A percentile compares a stretch with the other conserved stretches of the same genome.
Conservation (phyloP, 2,329 filamentous ascomycete species). For the Epichloe aotearoae region DNA sequence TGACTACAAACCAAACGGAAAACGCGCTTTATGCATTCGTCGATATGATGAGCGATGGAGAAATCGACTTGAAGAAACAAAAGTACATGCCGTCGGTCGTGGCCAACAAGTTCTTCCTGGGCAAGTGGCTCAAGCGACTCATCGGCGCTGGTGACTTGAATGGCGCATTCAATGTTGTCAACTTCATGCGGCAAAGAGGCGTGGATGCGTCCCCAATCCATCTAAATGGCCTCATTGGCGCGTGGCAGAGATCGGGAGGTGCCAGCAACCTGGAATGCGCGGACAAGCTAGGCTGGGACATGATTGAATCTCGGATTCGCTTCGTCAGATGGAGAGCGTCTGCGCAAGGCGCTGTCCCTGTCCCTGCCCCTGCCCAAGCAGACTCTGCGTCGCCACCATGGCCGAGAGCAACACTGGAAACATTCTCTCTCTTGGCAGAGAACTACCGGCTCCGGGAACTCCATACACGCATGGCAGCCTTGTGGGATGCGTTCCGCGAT, state of each 20-base stretch:
- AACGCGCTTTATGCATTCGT: conserved; percentile 66
- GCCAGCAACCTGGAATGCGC: conserved; percentile 43
- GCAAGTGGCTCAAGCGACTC: conserved; percentile 77
- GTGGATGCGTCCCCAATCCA: conserved; percentile 60
- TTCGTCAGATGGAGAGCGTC: conserved; percentile 39
- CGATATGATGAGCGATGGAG: conserved; percentile 69
- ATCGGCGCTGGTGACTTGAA: conserved; percentile 59
- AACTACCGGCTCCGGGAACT: conserved; percentile 54
- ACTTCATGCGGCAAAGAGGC: conserved; percentile 59
- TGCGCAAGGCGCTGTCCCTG: neutral
- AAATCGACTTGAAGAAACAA: conserved; percentile 33
- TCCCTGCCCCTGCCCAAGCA: neutral
- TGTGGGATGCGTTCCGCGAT: conserved; percentile 49
- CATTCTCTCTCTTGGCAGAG: conserved; percentile 61
- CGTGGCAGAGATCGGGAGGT: conserved; percentile 55
- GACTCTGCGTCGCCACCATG: conserved; percentile 12
- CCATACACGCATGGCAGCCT: conserved; percentile 40
- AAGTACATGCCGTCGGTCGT: conserved; percentile 34
- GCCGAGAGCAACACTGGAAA: conserved; percentile 58
- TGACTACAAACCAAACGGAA: conserved; percentile 50
- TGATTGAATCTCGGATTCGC: conserved; percentile 57
- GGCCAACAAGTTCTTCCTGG: conserved; percentile 69
- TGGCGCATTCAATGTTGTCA: conserved; percentile 58
- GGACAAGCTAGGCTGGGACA: conserved; percentile 58
- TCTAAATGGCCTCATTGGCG: conserved; percentile 69